phyloP scores from a whole-genome alignment of 2,329 filamentous ascomycete genomes.

The Fusarium pseudonygamai region DNA sequence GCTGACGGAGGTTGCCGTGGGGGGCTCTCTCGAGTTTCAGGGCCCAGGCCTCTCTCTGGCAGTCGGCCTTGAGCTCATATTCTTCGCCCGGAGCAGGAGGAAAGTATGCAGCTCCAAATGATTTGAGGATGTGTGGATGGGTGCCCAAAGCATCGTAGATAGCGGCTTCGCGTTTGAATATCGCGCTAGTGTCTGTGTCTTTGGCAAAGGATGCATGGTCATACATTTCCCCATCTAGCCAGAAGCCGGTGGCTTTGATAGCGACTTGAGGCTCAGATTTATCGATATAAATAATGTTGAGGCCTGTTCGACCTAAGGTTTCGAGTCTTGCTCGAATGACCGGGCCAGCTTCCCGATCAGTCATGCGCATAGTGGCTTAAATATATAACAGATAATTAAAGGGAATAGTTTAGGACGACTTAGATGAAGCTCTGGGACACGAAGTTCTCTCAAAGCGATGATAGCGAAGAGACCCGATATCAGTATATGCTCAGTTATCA shows the following conservation, averaged over 20 bases:
- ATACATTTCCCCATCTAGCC: not conserved
- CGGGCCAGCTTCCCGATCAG: not conserved
- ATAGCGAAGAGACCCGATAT: too few species aligned
- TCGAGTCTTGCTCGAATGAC: not conserved
- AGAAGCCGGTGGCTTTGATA: not conserved
- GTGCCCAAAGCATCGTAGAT: not conserved
- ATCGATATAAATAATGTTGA: not conserved
- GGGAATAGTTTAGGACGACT: too few species aligned
- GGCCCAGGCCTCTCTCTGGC: not conserved
- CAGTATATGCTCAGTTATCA: too few species aligned
- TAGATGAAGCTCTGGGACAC: too few species aligned
- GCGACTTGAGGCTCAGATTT: not conserved
- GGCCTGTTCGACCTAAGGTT: not conserved
- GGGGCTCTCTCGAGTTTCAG: not conserved
- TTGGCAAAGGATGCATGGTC: not conserved
- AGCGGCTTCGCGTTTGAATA: not conserved
- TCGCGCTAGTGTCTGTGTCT: not conserved
- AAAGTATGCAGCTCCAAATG: not conserved
- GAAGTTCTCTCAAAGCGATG: too few species aligned
- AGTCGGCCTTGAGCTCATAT: rapidly evolving
- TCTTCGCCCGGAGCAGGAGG: rapidly evolving
- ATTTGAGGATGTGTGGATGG: not conserved
- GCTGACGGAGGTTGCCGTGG: not conserved
- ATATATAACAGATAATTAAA: too few species aligned
- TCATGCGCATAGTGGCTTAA: not conserved